phyloP scores from a whole-genome alignment of 768 basidiomycete species.

The Dictyophora rubrovolvata region DNA sequence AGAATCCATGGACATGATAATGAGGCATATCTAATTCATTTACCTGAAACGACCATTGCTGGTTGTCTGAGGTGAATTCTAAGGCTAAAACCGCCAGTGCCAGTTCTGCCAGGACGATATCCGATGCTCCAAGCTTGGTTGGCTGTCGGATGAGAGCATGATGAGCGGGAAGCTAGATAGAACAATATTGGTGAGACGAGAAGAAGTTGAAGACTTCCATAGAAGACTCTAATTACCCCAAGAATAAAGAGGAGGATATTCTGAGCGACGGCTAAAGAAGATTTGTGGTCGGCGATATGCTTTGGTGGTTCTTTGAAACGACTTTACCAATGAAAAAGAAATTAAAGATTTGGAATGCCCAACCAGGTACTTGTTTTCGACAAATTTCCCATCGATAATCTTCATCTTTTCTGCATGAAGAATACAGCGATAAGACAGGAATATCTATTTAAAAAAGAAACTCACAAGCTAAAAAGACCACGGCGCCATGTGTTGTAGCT shows the following conservation, averaged over 20 bases:
- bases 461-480: conserved; percentile 67
- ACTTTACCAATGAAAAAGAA: conserved; percentile 58
- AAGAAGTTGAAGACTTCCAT: not conserved
- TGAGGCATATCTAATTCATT: not conserved
- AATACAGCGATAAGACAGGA: not conserved
- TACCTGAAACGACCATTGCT: conserved; percentile 73
- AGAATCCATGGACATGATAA: not conserved
- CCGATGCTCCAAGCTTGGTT: conserved; percentile 45
- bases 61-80: conserved; percentile 86
- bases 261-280: conserved; percentile 50
- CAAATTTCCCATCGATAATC: conserved; percentile 89
- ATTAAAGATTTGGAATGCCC: conserved; percentile 53
- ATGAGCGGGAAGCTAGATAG: conserved; percentile 38
- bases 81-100: conserved; percentile 49
- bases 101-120: conserved; percentile 48
- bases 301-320: not conserved
- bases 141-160: conserved; percentile 45
- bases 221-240: conserved; percentile 19
- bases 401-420: conserved; percentile 54
- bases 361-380: conserved; percentile 43
- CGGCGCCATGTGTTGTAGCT: conserved; percentile 78
- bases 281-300: conserved; percentile 7
- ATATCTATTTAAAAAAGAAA: not conserved
- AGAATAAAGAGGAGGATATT: conserved; percentile 72
- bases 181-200: conserved; percentile 13